These are phyloP conservation scores for Brassica napus DNA, from an alignment of 345 rosid genomes.

Conservation along the genomic window Da-Ae NC_063450.1:46327501-46328000, in stretches of 20 bases:
- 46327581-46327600: slow-evolving; percentile 86
- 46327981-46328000: slow-evolving; percentile 85
- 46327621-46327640: slow-evolving; percentile 93
- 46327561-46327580: slow-evolving; percentile 66
- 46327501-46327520: slow-evolving; percentile 36
- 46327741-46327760: slow-evolving; percentile 83
- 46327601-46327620: slow-evolving; percentile 92
- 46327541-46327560: slow-evolving; percentile 80
- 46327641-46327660: slow-evolving; percentile 52
- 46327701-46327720: background rate
- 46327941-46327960: slow-evolving; percentile 86
- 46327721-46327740: slow-evolving; percentile 59
- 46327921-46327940: slow-evolving; percentile 95
- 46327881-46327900: slow-evolving; percentile 99
- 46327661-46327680: background rate
- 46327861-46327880: slow-evolving; percentile 84
- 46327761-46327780: slow-evolving; percentile 90
- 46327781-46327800: slow-evolving; percentile 96
- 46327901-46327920: slow-evolving; percentile 94
- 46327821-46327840: slow-evolving; percentile 98
- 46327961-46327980: slow-evolving; percentile 88
- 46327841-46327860: slow-evolving; percentile 89
- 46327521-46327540: slow-evolving; percentile 56
- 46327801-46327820: slow-evolving; percentile 95
- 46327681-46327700: background rate